Evolutionary conservation across 805 yeast genomes (phyloP).

Genomic region (Yarrowia bubula): DNA sequence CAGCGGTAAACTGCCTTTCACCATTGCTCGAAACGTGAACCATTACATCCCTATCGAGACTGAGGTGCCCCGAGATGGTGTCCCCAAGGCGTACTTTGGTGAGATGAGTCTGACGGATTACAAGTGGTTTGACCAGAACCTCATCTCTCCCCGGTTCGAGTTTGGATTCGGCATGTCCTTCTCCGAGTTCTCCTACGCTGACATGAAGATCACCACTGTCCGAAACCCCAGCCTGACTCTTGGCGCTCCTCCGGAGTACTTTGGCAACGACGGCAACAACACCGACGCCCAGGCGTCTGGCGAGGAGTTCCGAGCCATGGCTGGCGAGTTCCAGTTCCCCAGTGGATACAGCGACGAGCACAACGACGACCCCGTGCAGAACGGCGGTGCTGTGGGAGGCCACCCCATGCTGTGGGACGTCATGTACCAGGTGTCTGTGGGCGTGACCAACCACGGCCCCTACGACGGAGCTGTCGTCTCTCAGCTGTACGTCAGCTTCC

Average conservation of each 20-base stretch:
- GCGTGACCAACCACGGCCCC: slow-evolving; percentile 49
- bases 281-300: slow-evolving; percentile 39
- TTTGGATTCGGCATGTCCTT: slow-evolving; percentile 64
- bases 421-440: slow-evolving; percentile 48
- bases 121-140: slow-evolving; percentile 55
- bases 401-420: slow-evolving; percentile 60
- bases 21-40: slow-evolving; percentile 53
- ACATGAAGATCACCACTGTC: slow-evolving; percentile 40
- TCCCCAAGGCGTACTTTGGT: slow-evolving; percentile 40
- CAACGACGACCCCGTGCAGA: slow-evolving; percentile 50
- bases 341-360: slow-evolving; percentile 2
- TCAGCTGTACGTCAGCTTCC: slow-evolving; percentile 53
- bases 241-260: slow-evolving; percentile 31
- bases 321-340: slow-evolving; percentile 16
- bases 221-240: slow-evolving; percentile 39
- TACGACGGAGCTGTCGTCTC: slow-evolving; percentile 50
- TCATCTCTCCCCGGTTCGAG: slow-evolving; percentile 56
- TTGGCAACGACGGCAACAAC: neutral
- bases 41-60: slow-evolving; percentile 51
- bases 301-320: slow-evolving; percentile 30
- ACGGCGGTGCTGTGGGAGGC: slow-evolving; percentile 53
- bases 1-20: slow-evolving; percentile 62
- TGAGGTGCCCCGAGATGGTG: slow-evolving; percentile 41
- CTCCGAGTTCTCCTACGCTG: slow-evolving; percentile 43
- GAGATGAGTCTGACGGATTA: slow-evolving; percentile 55